phyloP scores from a whole-genome alignment of 805 yeast species.

The Myxozyma neotropica region DNA sequence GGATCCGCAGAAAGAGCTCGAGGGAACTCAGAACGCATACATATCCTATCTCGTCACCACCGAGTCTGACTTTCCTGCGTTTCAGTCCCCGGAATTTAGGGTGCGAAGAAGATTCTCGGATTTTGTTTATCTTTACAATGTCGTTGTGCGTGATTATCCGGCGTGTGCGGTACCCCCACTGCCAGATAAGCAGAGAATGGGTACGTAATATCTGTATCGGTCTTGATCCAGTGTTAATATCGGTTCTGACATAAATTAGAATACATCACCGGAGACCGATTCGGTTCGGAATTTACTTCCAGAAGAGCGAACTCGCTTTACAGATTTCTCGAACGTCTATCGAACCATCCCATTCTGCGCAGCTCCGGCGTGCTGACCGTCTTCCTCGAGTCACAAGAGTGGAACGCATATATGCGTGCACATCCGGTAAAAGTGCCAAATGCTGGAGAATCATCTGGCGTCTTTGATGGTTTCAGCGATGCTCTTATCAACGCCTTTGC shows the following conservation, averaged over 20 bases:
- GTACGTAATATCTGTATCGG: conserved; percentile 9
- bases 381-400: conserved; percentile 72
- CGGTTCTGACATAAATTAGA: conserved; percentile 46
- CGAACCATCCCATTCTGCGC: conserved; percentile 71
- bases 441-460: conserved; percentile 42
- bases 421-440: conserved; percentile 47
- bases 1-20: conserved; percentile 69
- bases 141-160: conserved; percentile 76
- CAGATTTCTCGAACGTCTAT: conserved; percentile 70
- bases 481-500: conserved; percentile 92
- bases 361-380: conserved; percentile 69
- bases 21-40: conserved; percentile 69
- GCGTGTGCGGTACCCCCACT: conserved; percentile 88
- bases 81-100: conserved; percentile 49
- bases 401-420: conserved; percentile 64
- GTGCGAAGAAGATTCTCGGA: conserved; percentile 86
- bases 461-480: conserved; percentile 83
- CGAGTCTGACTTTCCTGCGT: conserved; percentile 61
- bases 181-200: conserved; percentile 84
- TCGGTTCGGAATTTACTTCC: conserved; percentile 78
- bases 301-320: conserved; percentile 80
- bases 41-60: conserved; percentile 73
- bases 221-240: not conserved
- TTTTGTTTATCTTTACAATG: conserved; percentile 74
- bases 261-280: conserved; percentile 91